These are phyloP conservation scores for Musa itinerans DNA, from an alignment of 176 grass and related monocot genomes.

Conservation along the genomic window DNA sequence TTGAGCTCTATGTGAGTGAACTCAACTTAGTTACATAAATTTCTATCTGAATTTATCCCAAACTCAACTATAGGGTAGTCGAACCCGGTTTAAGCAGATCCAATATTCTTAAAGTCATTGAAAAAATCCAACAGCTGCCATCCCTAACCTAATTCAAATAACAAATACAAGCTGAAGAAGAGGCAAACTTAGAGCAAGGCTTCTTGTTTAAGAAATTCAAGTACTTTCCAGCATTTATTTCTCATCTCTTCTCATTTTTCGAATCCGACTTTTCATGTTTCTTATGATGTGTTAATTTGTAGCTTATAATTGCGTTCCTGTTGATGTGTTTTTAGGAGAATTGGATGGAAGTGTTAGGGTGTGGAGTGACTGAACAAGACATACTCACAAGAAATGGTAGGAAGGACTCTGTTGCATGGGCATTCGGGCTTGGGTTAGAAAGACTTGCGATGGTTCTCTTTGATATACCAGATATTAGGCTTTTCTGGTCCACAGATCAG, in stretches of 20 bases:
- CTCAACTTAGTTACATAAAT: too few relatives aligned
- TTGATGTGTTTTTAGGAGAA: constrained; percentile 40
- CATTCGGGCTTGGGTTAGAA: constrained; percentile 88
- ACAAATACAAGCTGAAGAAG: not conserved
- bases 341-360: constrained; percentile 97
- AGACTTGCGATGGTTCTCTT: constrained; percentile 85
- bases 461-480: constrained; percentile 75
- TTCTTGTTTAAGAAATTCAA: not conserved
- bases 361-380: constrained; percentile 89
- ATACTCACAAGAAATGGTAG: constrained; percentile 75
- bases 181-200: not conserved
- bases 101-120: too few relatives aligned
- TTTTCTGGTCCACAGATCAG: constrained; percentile 82
- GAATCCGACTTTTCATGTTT: constrained; percentile 4
- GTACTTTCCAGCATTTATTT: not conserved
- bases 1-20: too few relatives aligned
- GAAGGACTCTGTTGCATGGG: constrained; percentile 77
- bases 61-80: too few relatives aligned
- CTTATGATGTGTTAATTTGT: not conserved
- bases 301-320: not conserved
- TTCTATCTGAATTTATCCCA: too few relatives aligned
- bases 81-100: too few relatives aligned
- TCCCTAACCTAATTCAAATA: too few relatives aligned
- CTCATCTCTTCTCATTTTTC: not conserved
- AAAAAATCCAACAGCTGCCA: too few relatives aligned